A percentile compares a stretch with the other conserved stretches of the same genome.
Conservation (phyloP, 768 basidiomycete genomes). For the Lepiota subincarnata region DNA sequence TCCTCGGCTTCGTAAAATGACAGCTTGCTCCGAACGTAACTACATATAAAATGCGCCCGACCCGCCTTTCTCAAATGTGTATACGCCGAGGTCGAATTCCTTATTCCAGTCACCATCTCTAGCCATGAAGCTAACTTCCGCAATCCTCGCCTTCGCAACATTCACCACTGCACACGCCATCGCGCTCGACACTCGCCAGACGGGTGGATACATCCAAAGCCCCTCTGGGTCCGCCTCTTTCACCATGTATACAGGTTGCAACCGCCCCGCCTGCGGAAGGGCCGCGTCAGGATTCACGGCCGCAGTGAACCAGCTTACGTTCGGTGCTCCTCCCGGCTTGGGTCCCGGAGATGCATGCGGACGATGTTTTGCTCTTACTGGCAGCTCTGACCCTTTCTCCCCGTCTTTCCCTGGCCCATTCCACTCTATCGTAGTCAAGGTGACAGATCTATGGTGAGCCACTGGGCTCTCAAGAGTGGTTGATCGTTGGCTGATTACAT, state of each 20-base stretch:
- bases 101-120: background rate
- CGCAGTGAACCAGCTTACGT: conserved; percentile 54
- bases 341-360: conserved; percentile 61
- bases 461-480: background rate
- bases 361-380: conserved; percentile 55
- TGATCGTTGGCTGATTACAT: background rate
- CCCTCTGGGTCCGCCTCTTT: conserved; percentile 53
- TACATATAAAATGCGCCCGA: background rate
- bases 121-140: conserved; percentile 20
- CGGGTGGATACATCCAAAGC: conserved; percentile 51
- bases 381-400: conserved; percentile 46
- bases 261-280: conserved; percentile 50
- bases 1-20: background rate
- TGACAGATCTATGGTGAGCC: conserved; percentile 38
- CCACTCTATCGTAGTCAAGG: conserved; percentile 51
- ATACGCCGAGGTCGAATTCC: no score
- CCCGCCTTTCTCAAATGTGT: background rate
- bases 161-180: conserved; percentile 20
- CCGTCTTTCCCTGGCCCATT: conserved; percentile 48
- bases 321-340: conserved; percentile 43
- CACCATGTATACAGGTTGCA: conserved; percentile 52
- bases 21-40: background rate
- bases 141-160: conserved; percentile 18
- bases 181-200: conserved; percentile 29
- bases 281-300: conserved; percentile 47